phyloP scores from a whole-genome alignment of 768 basidiomycete species.

The Baorangia bicolor region DNA sequence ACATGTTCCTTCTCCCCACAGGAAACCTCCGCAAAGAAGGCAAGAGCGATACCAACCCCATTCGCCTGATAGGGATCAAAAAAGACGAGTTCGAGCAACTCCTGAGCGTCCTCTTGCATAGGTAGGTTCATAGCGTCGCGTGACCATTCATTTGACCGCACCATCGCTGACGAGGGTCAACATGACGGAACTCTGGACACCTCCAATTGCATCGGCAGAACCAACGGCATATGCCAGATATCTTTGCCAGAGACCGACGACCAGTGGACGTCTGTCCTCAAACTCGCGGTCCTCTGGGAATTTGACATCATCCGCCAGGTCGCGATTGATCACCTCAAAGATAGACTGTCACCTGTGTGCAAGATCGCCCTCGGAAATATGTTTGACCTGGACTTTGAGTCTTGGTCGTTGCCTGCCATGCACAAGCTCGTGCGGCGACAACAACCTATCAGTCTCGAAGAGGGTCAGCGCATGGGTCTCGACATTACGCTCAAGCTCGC shows the following conservation, averaged over 20 bases:
- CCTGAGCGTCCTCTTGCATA: slow-evolving; percentile 12
- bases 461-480: slow-evolving; percentile 30
- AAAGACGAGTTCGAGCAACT: slow-evolving; percentile 19
- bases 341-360: slow-evolving; percentile 25
- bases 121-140: slow-evolving; percentile 2
- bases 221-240: not conserved
- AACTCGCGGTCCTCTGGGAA: slow-evolving; percentile 37
- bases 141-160: not conserved
- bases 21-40: slow-evolving; percentile 8
- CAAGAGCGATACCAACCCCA: slow-evolving; percentile 12
- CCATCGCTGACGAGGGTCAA: not conserved
- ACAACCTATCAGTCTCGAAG: slow-evolving; percentile 17
- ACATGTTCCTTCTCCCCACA: slow-evolving; percentile 20
- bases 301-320: slow-evolving; percentile 31
- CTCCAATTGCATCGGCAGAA: not conserved
- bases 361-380: slow-evolving; percentile 33
- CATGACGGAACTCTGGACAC: not conserved
- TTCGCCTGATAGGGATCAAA: slow-evolving; percentile 11
- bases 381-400: slow-evolving; percentile 20
- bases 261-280: slow-evolving; percentile 40
- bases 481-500: slow-evolving; percentile 14
- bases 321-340: slow-evolving; percentile 24
- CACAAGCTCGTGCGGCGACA: slow-evolving; percentile 25
- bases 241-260: not conserved
- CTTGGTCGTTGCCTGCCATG: slow-evolving; percentile 40